Base-by-base conservation (phyloP, 176 grass and related monocot genomes). In the Dendrocalamus sinicus region DNA sequence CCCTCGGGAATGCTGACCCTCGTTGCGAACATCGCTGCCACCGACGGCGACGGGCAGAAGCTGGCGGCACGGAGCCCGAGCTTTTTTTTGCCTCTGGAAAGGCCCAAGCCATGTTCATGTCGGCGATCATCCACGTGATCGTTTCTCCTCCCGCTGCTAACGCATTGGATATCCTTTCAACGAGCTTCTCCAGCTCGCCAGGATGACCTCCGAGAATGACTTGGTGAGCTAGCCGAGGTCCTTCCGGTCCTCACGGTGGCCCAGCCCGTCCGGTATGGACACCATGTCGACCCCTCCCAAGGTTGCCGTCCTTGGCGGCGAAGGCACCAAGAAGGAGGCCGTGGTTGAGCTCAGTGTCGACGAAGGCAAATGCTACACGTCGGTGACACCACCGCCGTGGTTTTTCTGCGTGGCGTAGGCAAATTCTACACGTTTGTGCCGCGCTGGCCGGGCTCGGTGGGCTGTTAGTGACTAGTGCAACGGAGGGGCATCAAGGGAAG, bases 221-320 rank as follows among this genome's bases (percentile, higher is more conserved):
- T 90, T 67, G 0, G 71, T 53, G 30, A 32, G 30, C 30, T 32
- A 32, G 30, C 30, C 30, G 2, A 94, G 76, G 12, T 92, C 68
- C 37, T 89, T 94, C 3, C 90, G 75, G 71, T 87, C 86, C 13
- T 92, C 92, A 17, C 80, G 76, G 22, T 70, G 69, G n/a, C 16
- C 88, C 11, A 97, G 64, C 26, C 94, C 92, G 20, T 97, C 94
- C 0, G 92, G 88, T 45, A 97, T 23, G 44, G 67, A 87, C 61
- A 91, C 83, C 94, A 92, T 69, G 43, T 88, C n/a, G 9, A 94
- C 76, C 19, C 86, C 92, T 48, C 28, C 1, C 85, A 15, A 77
- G 55, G 47, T 65, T 14, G 60, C 35, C 73, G 45, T 44, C 32
- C 26, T n/a, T 59, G 76, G 83, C n/a, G 16, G n/a, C 8, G 46